Percentiles rank a stretch among this genome's conserved stretches.
These are phyloP conservation scores for Phyllosticta ampelicida DNA, from an alignment of 2,329 filamentous ascomycete species.

Conservation along the genomic window DNA sequence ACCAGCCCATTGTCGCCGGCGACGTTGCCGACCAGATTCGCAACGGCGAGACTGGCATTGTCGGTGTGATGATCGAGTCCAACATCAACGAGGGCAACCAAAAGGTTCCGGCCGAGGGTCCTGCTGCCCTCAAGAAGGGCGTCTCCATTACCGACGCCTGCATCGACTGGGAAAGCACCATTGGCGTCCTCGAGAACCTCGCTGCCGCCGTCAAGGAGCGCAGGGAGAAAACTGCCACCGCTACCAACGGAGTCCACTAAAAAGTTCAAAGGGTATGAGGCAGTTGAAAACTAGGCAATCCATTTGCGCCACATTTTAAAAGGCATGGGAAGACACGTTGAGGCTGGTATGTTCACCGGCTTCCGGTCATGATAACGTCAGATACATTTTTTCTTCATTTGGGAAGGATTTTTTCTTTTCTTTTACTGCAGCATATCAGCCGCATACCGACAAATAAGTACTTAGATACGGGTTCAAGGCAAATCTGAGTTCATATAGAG, in stretches of 20 bases:
- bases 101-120: conserved; percentile 78
- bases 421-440: too few relatives aligned
- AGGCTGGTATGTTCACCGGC: neutral
- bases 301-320: neutral
- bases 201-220: conserved; percentile 73
- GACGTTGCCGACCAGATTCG: conserved; percentile 74
- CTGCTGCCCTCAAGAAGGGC: conserved; percentile 67
- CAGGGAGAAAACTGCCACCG: conserved; percentile 36
- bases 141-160: conserved; percentile 95
- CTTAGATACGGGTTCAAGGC: neutral
- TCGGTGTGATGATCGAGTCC: conserved; percentile 98
- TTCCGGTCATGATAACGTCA: neutral
- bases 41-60: conserved; percentile 74
- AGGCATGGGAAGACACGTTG: neutral
- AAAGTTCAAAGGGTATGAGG: neutral
- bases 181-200: conserved; percentile 71
- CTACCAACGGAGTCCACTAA: conserved; percentile 5
- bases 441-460: neutral
- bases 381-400: neutral
- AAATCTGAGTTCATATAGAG: neutral
- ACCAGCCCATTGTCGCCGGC: conserved; percentile 88
- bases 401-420: neutral
- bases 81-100: conserved; percentile 76
- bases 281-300: conserved; percentile 1
- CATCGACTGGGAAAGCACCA: conserved; percentile 83